phyloP scores from a whole-genome alignment of 1,284 basidiomycete genomes.

The Taiwanofungus camphoratus region DNA sequence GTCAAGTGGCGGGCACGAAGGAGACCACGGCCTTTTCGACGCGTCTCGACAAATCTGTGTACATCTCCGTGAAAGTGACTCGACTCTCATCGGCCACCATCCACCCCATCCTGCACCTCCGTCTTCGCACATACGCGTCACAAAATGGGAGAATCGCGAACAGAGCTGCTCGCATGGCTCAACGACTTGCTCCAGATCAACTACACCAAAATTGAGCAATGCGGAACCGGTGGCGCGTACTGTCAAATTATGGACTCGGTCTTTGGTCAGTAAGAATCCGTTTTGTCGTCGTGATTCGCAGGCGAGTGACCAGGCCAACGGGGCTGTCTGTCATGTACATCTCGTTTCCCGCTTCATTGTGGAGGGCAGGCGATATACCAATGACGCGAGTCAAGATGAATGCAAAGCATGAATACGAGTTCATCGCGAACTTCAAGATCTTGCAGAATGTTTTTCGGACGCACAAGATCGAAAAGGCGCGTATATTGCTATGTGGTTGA shows the following conservation, averaged over 20 bases:
- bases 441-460: conserved; percentile 85
- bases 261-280: conserved; percentile 55
- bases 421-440: conserved; percentile 91
- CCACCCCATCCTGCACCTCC: conserved; percentile 5
- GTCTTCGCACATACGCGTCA: conserved; percentile 13
- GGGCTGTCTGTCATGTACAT: no score
- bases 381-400: conserved; percentile 90
- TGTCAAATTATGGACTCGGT: conserved; percentile 93
- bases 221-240: conserved; percentile 85
- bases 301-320: no score
- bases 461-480: conserved; percentile 90
- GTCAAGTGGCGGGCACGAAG: not conserved
- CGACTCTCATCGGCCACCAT: conserved; percentile 25
- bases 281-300: not conserved
- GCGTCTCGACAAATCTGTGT: conserved; percentile 10
- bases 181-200: conserved; percentile 89
- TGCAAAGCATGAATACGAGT: conserved; percentile 95
- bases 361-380: conserved; percentile 66
- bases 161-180: conserved; percentile 89
- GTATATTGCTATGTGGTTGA: conserved; percentile 21
- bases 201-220: conserved; percentile 95
- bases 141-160: conserved; percentile 57
- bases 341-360: no score
- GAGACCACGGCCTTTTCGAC: conserved; percentile 10
- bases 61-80: conserved; percentile 1